Evolutionary conservation across 768 basidiomycete genomes (phyloP).

Genomic region (Obba rivulosa): DNA sequence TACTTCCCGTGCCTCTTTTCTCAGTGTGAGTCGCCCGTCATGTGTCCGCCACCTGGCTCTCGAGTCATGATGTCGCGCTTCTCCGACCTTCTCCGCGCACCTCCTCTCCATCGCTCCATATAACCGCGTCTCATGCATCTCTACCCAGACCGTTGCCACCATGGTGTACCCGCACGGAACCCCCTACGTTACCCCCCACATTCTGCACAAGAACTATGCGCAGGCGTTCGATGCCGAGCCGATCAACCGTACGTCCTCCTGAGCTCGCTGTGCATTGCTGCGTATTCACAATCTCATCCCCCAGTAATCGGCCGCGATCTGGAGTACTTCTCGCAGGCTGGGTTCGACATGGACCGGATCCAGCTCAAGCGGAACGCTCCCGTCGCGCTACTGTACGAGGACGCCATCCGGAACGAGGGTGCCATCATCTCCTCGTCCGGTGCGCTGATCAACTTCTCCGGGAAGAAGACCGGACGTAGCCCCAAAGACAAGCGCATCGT

Average conservation of each 20-base stretch:
- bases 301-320: constrained; percentile 89
- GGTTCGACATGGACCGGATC: constrained; percentile 98
- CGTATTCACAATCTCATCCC: background rate
- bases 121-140: no score
- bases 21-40: no score
- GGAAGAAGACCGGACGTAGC: constrained; percentile 96
- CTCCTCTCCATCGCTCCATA: no score
- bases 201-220: constrained; percentile 83
- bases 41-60: no score
- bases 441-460: constrained; percentile 98
- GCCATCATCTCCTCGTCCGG: constrained; percentile 96
- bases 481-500: constrained; percentile 99
- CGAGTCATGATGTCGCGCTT: no score
- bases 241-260: constrained; percentile 46
- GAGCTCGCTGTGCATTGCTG: constrained; percentile 1
- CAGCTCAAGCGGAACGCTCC: constrained; percentile 93
- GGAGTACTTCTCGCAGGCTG: constrained; percentile 97
- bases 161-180: constrained; percentile 72
- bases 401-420: constrained; percentile 97
- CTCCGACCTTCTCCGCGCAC: no score
- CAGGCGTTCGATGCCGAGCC: constrained; percentile 65
- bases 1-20: no score
- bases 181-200: constrained; percentile 85
- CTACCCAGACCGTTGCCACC: constrained; percentile 19
- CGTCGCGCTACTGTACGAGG: constrained; percentile 89